Base-by-base conservation (phyloP, 768 basidiomycete genomes). In the Psilocybe azurescens region DNA sequence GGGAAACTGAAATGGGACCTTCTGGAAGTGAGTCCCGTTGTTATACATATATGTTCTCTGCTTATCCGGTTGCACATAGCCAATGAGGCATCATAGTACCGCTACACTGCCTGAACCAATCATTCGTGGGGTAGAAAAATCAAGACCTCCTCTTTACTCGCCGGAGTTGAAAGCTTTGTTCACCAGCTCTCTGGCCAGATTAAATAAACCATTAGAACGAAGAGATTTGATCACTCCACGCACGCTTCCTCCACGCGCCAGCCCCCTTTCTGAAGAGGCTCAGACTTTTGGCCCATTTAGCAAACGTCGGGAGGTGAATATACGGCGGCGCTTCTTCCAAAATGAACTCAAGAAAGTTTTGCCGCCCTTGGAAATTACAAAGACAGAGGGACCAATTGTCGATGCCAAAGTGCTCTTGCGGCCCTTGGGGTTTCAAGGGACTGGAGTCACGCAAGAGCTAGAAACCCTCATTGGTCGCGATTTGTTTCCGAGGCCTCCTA, bases 251-350 rank as follows among this genome's bases (percentile, higher is more conserved):
- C 65, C 71, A n/a, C 83, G 84, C 20, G 86, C 86, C 32, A 74
- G 88, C 63, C 82, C 85, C 18, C 63, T 72, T 2, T 88, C 89
- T 8, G 78, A 83, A 59, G 88, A 90, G 56, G 86, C 87, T 1
- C 71, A 71, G 30, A 66, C 89, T 3, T 75, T 90, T 36, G 91
- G 91, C 2, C 83, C 81, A 9, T 77, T 93, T 47, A 90, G 89
- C 78, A 90, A 85, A 69, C 85, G 92, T 38, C 83, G 91, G 48
- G 85, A 92, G 71, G 80, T 86, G 53, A 94, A 95, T 73, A 79
- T 87, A 50, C 86, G 86, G 20, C 85, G 89, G 86, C 84, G 86
- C 20, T 90, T 81, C 68, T 92, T 87, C 73, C 75, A 71, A 14
- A 66, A 63, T 9, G 84, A 91, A 69, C 78, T 78, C 64, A 82